Base-by-base conservation (phyloP, 2,329 filamentous ascomycete genomes). In the Calonectria leucothoes region DNA sequence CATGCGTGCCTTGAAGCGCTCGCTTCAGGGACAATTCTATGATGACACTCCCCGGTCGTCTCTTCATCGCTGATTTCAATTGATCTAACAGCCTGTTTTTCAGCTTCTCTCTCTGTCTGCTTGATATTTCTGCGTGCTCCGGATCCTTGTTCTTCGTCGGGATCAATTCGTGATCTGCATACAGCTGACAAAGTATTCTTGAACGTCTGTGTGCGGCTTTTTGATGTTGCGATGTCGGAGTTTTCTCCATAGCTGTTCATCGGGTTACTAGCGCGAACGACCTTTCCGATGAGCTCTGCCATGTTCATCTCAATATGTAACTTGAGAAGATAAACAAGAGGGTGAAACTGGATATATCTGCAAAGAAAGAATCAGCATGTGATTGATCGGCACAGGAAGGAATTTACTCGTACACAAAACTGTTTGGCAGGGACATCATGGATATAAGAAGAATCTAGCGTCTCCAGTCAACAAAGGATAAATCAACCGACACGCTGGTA, bases 291-390 rank as follows among this genome's bases (percentile, higher is more conserved):
- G 2, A 71, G 61, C 17, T 66, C 69, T 7, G 69, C 69, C 69
- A 71, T 71, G 31, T 59, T 71, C 61, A 71, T 59, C 29, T 71
- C 69, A 35, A 71, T 71, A 27, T 71, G 61, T 1, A 71, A 25
- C 12, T 71, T 71, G 15, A 71, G 31, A 23, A 71, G 61, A 27
- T 59, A 66, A 15, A 59, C 63, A 2, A 71, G 37, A 3, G 69
- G 69, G 31, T 66, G 61, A 27, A 71, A 66, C 5, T 71, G 69
- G 29, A 59, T 65, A 39, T 66, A 70, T 20, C 69, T 70, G 15
- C 5, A 42, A 5, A 17, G 11, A 12, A 23, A n/a, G 3, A 10
- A 29, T 69, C 15, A 49, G 49, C n/a, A n/a, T 17, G 5, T 33
- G 6, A 2, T 35, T 20, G 3, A 29, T 20, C 5, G 12, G 25